Conservation (phyloP, 2,329 filamentous ascomycete genomes). For the Penicillium thymicola region DNA sequence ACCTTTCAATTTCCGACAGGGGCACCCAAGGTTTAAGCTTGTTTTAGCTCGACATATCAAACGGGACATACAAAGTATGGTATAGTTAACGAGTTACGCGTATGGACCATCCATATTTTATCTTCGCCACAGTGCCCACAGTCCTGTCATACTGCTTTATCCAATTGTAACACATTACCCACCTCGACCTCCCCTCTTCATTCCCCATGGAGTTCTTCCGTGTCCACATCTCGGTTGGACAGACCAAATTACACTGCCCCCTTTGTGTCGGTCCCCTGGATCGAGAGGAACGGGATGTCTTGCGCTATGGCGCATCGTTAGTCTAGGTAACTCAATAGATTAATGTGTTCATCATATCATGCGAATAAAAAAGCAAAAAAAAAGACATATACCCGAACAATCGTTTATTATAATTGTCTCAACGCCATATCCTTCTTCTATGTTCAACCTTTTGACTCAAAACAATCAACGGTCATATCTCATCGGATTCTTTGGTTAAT, state of each 20-base stretch:
- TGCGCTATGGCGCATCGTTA: constrained; percentile 4
- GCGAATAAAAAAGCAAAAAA: background rate
- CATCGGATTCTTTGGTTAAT: background rate
- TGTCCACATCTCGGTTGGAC: constrained; percentile 10
- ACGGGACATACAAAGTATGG: background rate
- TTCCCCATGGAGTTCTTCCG: constrained; percentile 7
- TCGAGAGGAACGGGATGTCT: constrained; percentile 5
- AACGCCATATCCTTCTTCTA: background rate
- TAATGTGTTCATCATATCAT: background rate
- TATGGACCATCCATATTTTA: background rate
- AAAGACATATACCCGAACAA: background rate
- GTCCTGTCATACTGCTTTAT: background rate
- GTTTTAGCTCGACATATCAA: constrained; percentile 17
- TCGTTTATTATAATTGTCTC: background rate
- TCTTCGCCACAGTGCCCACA: constrained; percentile 5
- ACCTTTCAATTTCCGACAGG: constrained; percentile 12
- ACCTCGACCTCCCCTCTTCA: background rate
- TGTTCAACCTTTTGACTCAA: background rate
- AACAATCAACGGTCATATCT: background rate
- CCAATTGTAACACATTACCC: background rate
- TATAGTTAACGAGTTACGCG: constrained; percentile 3
- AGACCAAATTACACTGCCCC: constrained; percentile 16
- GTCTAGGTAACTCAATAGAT: constrained; percentile 8
- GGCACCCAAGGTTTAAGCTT: constrained; percentile 21
- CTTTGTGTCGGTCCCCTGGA: constrained; percentile 6